These are phyloP conservation scores for Penicillium silybi DNA, from an alignment of 495 filamentous ascomycete genomes.

Conservation along the genomic window DNA sequence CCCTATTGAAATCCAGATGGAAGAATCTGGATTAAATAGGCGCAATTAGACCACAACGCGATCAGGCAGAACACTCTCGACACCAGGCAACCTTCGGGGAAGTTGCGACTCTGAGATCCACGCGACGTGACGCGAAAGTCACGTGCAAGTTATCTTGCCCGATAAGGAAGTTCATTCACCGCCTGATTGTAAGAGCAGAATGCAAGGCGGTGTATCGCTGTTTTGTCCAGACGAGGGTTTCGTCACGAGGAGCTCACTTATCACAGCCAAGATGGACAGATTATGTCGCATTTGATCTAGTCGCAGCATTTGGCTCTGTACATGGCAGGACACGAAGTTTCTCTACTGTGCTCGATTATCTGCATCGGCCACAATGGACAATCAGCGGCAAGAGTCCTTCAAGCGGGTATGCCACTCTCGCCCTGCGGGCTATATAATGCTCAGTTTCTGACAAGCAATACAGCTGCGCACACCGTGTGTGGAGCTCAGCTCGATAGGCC, in stretches of 20 bases:
- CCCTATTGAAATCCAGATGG: neutral
- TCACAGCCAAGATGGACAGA: neutral
- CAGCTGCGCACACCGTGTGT: slow-evolving; percentile 78
- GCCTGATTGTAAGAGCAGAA: slow-evolving; percentile 21
- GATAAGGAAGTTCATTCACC: slow-evolving; percentile 14
- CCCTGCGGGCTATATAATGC: neutral
- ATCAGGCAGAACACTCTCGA: slow-evolving; percentile 9
- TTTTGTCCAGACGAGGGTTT: slow-evolving; percentile 3
- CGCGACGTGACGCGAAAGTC: slow-evolving; percentile 41
- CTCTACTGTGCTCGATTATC: neutral
- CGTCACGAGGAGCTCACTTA: neutral
- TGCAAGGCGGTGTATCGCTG: slow-evolving; percentile 11
- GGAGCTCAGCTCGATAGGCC: slow-evolving; percentile 65
- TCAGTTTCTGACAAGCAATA: slow-evolving; percentile 8
- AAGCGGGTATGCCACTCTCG: slow-evolving; percentile 28
- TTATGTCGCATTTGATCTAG: neutral
- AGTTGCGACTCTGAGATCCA: slow-evolving; percentile 13
- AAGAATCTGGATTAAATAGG: slow-evolving; percentile 3
- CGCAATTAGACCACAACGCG: neutral
- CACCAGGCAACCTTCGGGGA: slow-evolving; percentile 7
- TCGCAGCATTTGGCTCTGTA: neutral
- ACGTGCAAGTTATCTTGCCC: slow-evolving; percentile 27
- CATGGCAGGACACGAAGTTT: neutral
- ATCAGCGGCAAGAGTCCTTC: slow-evolving; percentile 38
- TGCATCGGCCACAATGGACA: slow-evolving; percentile 28